These are phyloP conservation scores for Sicyos baderoa DNA, from an alignment of 306 rosid genomes.

Conservation along the genomic window DNA sequence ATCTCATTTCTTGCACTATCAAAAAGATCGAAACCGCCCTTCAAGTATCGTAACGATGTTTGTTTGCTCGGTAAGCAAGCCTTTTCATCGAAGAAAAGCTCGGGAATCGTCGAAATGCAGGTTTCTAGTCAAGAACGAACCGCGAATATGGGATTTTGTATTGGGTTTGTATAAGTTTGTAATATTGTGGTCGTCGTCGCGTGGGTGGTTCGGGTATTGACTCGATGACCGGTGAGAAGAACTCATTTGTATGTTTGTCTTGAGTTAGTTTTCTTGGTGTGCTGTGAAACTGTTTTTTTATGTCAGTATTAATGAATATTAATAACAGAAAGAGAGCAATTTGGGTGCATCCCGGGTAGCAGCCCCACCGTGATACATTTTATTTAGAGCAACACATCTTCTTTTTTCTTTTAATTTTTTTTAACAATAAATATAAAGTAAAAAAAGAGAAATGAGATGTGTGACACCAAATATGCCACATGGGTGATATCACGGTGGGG, in stretches of 20 bases:
- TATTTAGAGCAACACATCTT: no score
- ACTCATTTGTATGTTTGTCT: constrained; percentile 5
- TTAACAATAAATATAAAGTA: no score
- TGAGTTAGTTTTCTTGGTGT: not conserved
- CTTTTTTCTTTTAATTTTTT: no score
- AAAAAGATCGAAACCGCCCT: constrained; percentile 62
- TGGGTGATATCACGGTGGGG: no score
- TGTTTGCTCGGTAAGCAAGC: not conserved
- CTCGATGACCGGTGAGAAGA: constrained; percentile 32
- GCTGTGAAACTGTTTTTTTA: constrained; percentile 9
- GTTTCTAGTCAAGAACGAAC: constrained; percentile 96
- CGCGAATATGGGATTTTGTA: constrained; percentile 24
- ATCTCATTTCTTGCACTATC: constrained; percentile 50
- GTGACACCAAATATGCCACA: no score
- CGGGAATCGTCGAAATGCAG: constrained; percentile 12
- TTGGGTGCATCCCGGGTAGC: no score
- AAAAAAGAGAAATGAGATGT: no score
- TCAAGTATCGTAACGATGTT: constrained; percentile 23
- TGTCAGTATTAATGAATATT: no score
- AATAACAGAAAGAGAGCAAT: no score
- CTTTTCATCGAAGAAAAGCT: constrained; percentile 14
- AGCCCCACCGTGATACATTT: no score
- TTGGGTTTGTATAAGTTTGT: not conserved
- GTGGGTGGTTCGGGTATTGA: constrained; percentile 88
- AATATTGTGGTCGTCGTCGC: not conserved